phyloP scores from a whole-genome alignment of 2,329 filamentous ascomycete species.

The Curvularia eragrostidis region DNA sequence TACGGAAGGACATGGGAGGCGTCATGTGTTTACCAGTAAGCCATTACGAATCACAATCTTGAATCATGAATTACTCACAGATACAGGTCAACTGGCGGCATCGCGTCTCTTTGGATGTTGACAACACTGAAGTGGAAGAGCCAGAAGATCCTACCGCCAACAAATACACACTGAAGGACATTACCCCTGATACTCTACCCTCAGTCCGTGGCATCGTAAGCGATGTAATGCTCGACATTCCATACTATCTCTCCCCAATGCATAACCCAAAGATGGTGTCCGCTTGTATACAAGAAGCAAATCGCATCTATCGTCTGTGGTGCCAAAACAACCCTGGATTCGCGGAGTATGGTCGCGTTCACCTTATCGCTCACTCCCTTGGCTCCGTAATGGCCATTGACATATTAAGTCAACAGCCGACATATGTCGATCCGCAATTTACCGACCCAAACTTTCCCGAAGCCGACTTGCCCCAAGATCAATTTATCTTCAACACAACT shows the following conservation, averaged over 20 bases:
- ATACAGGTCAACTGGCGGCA: slow-evolving; percentile 85
- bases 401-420: slow-evolving; percentile 88
- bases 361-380: slow-evolving; percentile 90
- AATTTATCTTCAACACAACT: slow-evolving; percentile 89
- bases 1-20: slow-evolving; percentile 80
- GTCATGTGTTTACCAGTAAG: slow-evolving; percentile 84
- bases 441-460: slow-evolving; percentile 46
- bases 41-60: background rate
- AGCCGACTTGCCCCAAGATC: slow-evolving; percentile 57
- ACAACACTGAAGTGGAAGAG: slow-evolving; percentile 59
- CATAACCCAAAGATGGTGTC: slow-evolving; percentile 95
- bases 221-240: slow-evolving; percentile 98
- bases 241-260: slow-evolving; percentile 89
- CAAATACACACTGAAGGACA: slow-evolving; percentile 78
- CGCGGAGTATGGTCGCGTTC: slow-evolving; percentile 78
- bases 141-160: slow-evolving; percentile 65
- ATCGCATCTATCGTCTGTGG: slow-evolving; percentile 95
- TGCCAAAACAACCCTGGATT: slow-evolving; percentile 93
- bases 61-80: slow-evolving; percentile 17
- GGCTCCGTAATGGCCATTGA: slow-evolving; percentile 95
- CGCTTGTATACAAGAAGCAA: slow-evolving; percentile 87
- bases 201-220: slow-evolving; percentile 91
- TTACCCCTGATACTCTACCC: slow-evolving; percentile 88
- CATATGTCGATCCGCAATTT: slow-evolving; percentile 61
- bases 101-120: slow-evolving; percentile 85